These are phyloP conservation scores for Xylaria sp. DNA, from an alignment of 2,329 filamentous ascomycete genomes.

Conservation along the genomic window DNA sequence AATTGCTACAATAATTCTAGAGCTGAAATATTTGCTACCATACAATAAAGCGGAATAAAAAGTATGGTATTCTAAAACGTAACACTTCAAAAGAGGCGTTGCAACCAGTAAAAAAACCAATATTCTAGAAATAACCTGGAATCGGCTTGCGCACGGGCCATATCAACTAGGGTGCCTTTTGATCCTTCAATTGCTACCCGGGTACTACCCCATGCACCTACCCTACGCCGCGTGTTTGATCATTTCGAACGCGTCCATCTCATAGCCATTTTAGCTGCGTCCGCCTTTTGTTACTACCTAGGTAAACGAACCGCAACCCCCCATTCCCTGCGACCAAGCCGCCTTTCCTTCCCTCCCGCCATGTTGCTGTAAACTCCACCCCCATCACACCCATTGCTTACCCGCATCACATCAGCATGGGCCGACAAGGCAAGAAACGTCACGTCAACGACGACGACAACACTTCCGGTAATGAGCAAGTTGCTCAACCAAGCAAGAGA, in stretches of 20 bases:
- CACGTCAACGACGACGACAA: slow-evolving; percentile 37
- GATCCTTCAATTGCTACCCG: background rate
- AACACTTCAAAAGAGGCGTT: too few relatives aligned
- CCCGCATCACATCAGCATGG: slow-evolving; percentile 29
- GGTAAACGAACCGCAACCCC: background rate
- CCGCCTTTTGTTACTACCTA: background rate
- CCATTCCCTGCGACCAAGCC: background rate
- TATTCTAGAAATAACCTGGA: too few relatives aligned
- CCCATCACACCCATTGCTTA: background rate
- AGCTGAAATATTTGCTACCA: too few relatives aligned
- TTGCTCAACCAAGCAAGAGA: slow-evolving; percentile 41
- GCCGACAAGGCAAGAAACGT: slow-evolving; percentile 38
- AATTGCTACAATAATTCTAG: too few relatives aligned
- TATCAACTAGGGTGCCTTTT: too few relatives aligned
- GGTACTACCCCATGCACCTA: background rate
- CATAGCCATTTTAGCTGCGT: background rate
- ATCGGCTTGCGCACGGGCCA: too few relatives aligned
- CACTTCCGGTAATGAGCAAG: slow-evolving; percentile 41
- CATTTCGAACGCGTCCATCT: slow-evolving; percentile 7
- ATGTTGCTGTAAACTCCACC: too few relatives aligned
- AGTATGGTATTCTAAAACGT: too few relatives aligned
- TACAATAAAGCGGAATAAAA: too few relatives aligned
- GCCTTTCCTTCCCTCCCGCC: background rate
- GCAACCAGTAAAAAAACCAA: too few relatives aligned
- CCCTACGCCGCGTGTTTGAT: background rate